These are phyloP conservation scores for Paraphysoderma sedebokerense DNA, from an alignment of 371 early-diverging fungal genomes.

Conservation along the genomic window DNA sequence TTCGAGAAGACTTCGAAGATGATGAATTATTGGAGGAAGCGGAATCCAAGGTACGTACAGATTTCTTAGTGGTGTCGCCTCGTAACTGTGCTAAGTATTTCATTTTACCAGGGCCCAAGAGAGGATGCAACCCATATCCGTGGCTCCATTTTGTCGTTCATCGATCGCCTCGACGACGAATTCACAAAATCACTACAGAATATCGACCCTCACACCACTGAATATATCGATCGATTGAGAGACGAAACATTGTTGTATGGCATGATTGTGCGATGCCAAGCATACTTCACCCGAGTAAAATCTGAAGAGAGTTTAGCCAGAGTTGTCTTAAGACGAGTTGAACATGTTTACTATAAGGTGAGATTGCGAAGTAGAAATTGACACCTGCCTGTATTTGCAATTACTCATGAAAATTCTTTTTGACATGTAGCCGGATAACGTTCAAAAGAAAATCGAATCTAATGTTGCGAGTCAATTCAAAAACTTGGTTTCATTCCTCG, in stretches of 20 bases:
- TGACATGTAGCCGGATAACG: neutral
- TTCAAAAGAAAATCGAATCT: no score
- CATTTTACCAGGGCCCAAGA: conserved; percentile 16
- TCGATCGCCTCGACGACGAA: conserved; percentile 93
- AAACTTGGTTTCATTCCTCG: no score
- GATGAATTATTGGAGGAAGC: conserved; percentile 46
- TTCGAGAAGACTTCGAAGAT: conserved; percentile 46
- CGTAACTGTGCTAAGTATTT: neutral
- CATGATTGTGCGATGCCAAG: conserved; percentile 68
- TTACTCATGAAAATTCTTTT: neutral
- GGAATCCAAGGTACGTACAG: neutral
- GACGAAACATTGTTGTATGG: conserved; percentile 79
- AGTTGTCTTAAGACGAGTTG: conserved; percentile 70
- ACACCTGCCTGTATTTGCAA: conserved; percentile 1
- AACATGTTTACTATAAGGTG: conserved; percentile 94
- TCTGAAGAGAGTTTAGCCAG: conserved; percentile 43
- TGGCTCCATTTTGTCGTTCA: conserved; percentile 73
- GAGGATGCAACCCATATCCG: conserved; percentile 36
- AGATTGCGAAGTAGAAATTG: conserved; percentile 36
- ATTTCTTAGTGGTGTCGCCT: neutral
- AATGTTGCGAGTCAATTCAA: no score
- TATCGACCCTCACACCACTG: conserved; percentile 90
- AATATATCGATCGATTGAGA: conserved; percentile 83
- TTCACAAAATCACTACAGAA: conserved; percentile 84
- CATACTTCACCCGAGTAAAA: conserved; percentile 46